A percentile compares a stretch with the other conserved stretches of the same genome.
Evolutionary conservation across 2,329 filamentous ascomycete genomes (phyloP).

Genomic region (Beauveria rudraprayagi): DNA sequence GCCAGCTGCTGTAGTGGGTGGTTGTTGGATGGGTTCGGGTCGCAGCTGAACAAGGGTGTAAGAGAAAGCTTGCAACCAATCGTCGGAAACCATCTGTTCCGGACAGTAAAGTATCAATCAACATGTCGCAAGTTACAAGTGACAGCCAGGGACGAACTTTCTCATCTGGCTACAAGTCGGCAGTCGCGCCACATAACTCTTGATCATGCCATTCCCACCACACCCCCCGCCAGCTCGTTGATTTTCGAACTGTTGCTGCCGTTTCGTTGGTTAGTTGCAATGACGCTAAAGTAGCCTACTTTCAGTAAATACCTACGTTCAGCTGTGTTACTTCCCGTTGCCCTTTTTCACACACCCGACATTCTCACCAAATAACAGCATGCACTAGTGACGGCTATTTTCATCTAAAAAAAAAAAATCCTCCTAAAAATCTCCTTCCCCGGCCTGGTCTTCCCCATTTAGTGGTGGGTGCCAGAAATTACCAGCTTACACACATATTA

Average conservation of each 20-base stretch:
- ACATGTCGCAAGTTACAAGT: background rate
- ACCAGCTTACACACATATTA: background rate
- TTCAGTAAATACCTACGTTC: background rate
- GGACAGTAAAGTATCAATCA: too few relatives aligned
- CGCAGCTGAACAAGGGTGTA: background rate
- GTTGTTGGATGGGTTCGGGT: background rate
- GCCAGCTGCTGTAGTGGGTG: too few relatives aligned
- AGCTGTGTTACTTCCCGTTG: background rate
- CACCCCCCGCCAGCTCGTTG: background rate
- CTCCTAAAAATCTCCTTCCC: background rate
- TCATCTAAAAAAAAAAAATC: background rate
- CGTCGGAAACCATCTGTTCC: too few relatives aligned
- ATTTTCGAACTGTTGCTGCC: background rate
- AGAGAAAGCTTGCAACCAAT: background rate
- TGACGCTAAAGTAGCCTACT: background rate
- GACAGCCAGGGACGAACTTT: background rate
- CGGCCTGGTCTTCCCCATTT: background rate
- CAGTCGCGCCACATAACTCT: background rate
- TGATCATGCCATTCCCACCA: background rate
- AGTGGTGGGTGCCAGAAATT: constrained; percentile 2
- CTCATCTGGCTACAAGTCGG: background rate
- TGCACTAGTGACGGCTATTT: background rate
- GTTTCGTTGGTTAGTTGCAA: background rate
- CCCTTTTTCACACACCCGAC: background rate
- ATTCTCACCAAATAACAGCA: background rate